These are phyloP conservation scores for Fraxinus dipetala DNA, from an alignment of 305 asterid species.

Conservation along the genomic window DNA sequence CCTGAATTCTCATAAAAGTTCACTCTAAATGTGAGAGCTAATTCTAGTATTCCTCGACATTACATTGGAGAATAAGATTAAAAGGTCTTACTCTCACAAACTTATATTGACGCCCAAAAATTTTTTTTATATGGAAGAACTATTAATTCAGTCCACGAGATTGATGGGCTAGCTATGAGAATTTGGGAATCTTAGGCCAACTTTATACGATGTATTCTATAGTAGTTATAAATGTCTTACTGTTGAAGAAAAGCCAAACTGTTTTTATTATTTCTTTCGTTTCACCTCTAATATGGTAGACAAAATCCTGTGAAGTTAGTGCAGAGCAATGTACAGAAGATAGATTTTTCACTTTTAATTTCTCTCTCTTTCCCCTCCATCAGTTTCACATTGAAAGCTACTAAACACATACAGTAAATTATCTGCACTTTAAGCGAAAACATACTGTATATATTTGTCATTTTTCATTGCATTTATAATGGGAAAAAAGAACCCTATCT, in stretches of 20 bases:
- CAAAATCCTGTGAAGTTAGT: constrained; percentile 34
- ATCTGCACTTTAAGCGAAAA: background rate
- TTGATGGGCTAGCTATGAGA: background rate
- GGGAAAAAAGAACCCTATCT: background rate
- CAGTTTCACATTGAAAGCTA: background rate
- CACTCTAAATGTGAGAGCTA: background rate
- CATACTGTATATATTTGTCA: background rate
- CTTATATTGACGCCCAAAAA: background rate
- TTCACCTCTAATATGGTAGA: background rate
- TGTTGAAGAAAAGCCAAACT: too few relatives aligned
- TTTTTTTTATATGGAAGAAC: background rate
- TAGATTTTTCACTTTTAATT: constrained; percentile 24
- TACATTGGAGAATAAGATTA: background rate
- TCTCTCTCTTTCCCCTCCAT: constrained; percentile 19
- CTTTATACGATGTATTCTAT: background rate
- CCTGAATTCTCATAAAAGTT: background rate
- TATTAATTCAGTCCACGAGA: background rate
- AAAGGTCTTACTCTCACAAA: background rate
- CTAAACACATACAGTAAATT: background rate
- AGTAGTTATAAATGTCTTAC: background rate
- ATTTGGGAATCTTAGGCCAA: background rate
- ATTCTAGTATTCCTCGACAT: background rate
- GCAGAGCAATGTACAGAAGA: constrained; percentile 43
- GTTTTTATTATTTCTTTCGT: too few relatives aligned
- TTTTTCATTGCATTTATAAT: background rate